phyloP scores from a whole-genome alignment of 208 protist genomes.

The Vickermania ingenoplastis region DNA sequence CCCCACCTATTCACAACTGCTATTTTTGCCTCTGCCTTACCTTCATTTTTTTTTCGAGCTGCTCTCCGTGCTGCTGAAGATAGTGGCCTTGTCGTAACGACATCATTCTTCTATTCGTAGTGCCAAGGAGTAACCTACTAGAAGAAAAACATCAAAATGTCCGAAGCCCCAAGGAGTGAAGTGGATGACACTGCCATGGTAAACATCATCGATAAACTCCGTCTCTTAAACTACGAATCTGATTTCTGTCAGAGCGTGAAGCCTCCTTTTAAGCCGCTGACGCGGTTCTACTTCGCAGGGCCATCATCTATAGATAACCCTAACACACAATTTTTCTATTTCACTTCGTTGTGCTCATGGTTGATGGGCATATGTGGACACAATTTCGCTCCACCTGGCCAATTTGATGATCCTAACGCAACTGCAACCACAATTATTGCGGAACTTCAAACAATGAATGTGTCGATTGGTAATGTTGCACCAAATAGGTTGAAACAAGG shows the following conservation, averaged over 20 bases:
- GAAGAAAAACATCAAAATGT: constrained; percentile 13
- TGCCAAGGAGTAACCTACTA: too few relatives aligned
- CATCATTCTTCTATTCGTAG: not conserved
- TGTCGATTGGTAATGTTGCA: constrained; percentile 62
- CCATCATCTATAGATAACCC: constrained; percentile 78
- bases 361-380: constrained; percentile 75
- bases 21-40: not conserved
- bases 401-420: constrained; percentile 87
- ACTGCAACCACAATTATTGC: constrained; percentile 77
- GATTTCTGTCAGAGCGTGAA: constrained; percentile 66
- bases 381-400: constrained; percentile 56
- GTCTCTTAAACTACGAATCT: constrained; percentile 69
- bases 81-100: not conserved
- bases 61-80: not conserved
- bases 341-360: constrained; percentile 83
- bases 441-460: constrained; percentile 62
- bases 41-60: constrained; percentile 7
- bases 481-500: constrained; percentile 81
- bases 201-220: constrained; percentile 80
- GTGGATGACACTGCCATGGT: constrained; percentile 75
- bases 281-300: constrained; percentile 63
- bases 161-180: not conserved
- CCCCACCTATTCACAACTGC: too few relatives aligned
- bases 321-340: constrained; percentile 87
- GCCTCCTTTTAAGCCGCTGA: constrained; percentile 72